A percentile compares a stretch with the other conserved stretches of the same genome.
These are phyloP conservation scores for Mortierella sp. DNA, from an alignment of 371 early-diverging fungal species.

Conservation along the genomic window DNA sequence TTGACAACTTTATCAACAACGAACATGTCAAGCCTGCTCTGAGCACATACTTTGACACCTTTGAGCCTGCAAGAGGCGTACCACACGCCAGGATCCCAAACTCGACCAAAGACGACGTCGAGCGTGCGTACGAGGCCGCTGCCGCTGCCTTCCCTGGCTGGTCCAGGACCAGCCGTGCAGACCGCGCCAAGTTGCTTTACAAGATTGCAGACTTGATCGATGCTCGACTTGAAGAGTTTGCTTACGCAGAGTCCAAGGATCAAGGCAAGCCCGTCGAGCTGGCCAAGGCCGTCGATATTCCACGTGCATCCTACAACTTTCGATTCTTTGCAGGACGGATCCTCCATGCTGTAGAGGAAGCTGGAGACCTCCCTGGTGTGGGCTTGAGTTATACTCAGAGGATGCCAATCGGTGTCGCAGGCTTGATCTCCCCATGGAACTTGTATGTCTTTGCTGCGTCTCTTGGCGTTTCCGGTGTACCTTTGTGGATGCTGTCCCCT, in stretches of 20 bases:
- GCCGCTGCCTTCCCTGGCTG: conserved; percentile 70
- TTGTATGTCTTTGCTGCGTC: conserved; percentile 47
- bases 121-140: conserved; percentile 75
- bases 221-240: conserved; percentile 58
- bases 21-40: conserved; percentile 57
- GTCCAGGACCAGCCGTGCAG: conserved; percentile 60
- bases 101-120: conserved; percentile 69
- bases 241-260: conserved; percentile 64
- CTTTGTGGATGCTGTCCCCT: neutral
- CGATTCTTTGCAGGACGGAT: conserved; percentile 74
- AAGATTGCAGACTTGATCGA: conserved; percentile 75
- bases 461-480: neutral
- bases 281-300: conserved; percentile 72
- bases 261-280: conserved; percentile 75
- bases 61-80: conserved; percentile 69
- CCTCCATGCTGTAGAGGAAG: conserved; percentile 51
- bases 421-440: conserved; percentile 78
- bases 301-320: conserved; percentile 74
- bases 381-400: conserved; percentile 61
- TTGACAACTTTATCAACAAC: conserved; percentile 73
- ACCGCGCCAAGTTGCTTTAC: conserved; percentile 62
- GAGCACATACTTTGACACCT: conserved; percentile 63
- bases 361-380: conserved; percentile 33
- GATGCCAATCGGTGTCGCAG: conserved; percentile 76
- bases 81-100: conserved; percentile 66